Conservation (phyloP, 2,329 filamentous ascomycete genomes). For the Aureobasidium uvarum region DNA sequence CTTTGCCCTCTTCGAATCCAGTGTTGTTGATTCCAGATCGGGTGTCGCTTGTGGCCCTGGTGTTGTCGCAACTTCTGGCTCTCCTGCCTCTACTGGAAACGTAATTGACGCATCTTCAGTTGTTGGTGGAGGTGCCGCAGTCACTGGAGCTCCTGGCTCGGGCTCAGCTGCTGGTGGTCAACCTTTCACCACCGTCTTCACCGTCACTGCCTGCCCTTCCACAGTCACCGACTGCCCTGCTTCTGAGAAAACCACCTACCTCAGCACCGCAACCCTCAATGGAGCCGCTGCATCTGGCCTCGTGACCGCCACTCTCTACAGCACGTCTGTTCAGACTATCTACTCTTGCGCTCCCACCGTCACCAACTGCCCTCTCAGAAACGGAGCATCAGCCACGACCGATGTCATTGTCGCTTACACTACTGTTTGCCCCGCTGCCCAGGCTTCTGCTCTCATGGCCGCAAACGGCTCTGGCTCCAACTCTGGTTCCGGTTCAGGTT, state of each 20-base stretch:
- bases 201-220: conserved; percentile 3
- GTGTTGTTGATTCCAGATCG: neutral
- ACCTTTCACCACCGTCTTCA: neutral
- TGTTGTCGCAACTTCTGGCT: neutral
- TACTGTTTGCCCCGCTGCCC: conserved; percentile 40
- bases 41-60: neutral
- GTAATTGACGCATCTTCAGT: neutral
- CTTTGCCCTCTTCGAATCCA: conserved; percentile 14
- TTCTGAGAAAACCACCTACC: conserved; percentile 1
- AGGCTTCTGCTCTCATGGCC: neutral
- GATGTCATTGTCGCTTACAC: conserved; percentile 27
- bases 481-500: neutral
- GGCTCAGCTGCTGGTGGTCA: neutral
- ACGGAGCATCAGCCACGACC: neutral
- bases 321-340: conserved; percentile 27
- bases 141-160: neutral
- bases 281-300: neutral
- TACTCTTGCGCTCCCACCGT: conserved; percentile 24
- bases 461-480: neutral
- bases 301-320: conserved; percentile 23
- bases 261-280: neutral
- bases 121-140: neutral
- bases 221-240: neutral
- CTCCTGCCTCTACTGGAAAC: neutral
- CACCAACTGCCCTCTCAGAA: conserved; percentile 10